phyloP scores from a whole-genome alignment of 2,329 filamentous ascomycete genomes.

The Aureobasidium namibiae region DNA sequence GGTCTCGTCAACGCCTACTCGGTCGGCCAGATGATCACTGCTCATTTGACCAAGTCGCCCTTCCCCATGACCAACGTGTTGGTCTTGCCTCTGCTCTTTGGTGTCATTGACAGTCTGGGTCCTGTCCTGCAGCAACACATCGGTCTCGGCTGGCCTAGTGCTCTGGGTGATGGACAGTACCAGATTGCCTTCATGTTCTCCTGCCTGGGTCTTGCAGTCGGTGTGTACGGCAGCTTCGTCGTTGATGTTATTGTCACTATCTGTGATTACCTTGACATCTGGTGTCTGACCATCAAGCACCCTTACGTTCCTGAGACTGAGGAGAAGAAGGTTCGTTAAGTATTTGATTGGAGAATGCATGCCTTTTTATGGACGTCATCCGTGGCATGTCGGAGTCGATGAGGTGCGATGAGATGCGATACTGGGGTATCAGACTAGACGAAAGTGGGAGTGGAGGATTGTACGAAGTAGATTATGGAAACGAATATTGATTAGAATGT shows the following conservation, averaged over 20 bases:
- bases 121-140: conserved; percentile 49
- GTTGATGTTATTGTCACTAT: conserved; percentile 96
- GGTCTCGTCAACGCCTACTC: conserved; percentile 90
- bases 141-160: conserved; percentile 63
- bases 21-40: conserved; percentile 91
- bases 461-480: background rate
- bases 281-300: conserved; percentile 97
- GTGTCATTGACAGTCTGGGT: conserved; percentile 72
- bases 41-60: conserved; percentile 75
- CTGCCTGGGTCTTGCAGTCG: conserved; percentile 74
- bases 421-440: background rate
- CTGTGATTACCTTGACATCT: conserved; percentile 96
- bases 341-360: background rate
- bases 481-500: background rate
- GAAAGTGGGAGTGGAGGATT: background rate
- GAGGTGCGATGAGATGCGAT: background rate
- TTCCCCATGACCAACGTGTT: conserved; percentile 92
- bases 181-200: conserved; percentile 87
- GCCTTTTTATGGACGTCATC: background rate
- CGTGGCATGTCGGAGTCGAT: background rate
- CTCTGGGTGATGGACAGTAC: conserved; percentile 62
- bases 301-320: conserved; percentile 32
- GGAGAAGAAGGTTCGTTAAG: background rate
- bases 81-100: conserved; percentile 66
- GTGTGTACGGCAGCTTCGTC: conserved; percentile 95